These are phyloP conservation scores for Globisporangium iwayamae DNA, from an alignment of 352 stramenopile genomes.

Conservation along the genomic window DNA sequence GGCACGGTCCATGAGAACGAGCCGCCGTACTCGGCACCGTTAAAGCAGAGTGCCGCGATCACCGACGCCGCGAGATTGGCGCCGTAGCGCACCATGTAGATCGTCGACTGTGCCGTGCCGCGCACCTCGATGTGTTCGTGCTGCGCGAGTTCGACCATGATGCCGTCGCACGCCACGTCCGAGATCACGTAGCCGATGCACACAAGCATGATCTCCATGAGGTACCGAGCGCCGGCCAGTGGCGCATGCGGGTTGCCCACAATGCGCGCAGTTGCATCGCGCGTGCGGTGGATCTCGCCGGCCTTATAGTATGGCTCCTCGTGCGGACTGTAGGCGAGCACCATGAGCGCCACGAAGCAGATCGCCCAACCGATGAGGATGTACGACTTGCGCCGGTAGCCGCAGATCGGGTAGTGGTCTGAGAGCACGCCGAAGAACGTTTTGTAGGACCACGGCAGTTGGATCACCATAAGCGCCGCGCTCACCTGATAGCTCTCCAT, in stretches of 20 bases:
- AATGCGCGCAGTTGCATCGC: conserved; percentile 28
- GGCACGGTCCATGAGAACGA: conserved; percentile 50
- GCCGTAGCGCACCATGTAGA: conserved; percentile 64
- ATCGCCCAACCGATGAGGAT: conserved; percentile 67
- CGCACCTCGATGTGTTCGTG: conserved; percentile 61
- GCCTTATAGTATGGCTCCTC: conserved; percentile 49
- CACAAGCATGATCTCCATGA: conserved; percentile 56
- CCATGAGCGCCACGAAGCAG: conserved; percentile 44
- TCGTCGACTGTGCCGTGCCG: conserved; percentile 55
- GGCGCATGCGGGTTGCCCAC: conserved; percentile 48
- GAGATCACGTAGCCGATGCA: conserved; percentile 66
- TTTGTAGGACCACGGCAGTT: conserved; percentile 73
- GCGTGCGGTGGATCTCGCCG: conserved; percentile 58
- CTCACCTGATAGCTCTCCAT: conserved; percentile 68
- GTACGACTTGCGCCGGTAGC: conserved; percentile 68
- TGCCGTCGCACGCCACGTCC: conserved; percentile 57
- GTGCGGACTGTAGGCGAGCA: conserved; percentile 47
- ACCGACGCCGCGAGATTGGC: conserved; percentile 37
- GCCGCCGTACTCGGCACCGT: conserved; percentile 56
- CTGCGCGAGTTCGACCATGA: conserved; percentile 72
- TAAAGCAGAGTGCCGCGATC: conserved; percentile 56
- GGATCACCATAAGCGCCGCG: conserved; percentile 50
- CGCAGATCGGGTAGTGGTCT: conserved; percentile 57
- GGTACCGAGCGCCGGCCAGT: conserved; percentile 41
- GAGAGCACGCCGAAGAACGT: conserved; percentile 72